Base-by-base conservation (phyloP, 75 land plant species). In the Selaginella tamariscina region DNA sequence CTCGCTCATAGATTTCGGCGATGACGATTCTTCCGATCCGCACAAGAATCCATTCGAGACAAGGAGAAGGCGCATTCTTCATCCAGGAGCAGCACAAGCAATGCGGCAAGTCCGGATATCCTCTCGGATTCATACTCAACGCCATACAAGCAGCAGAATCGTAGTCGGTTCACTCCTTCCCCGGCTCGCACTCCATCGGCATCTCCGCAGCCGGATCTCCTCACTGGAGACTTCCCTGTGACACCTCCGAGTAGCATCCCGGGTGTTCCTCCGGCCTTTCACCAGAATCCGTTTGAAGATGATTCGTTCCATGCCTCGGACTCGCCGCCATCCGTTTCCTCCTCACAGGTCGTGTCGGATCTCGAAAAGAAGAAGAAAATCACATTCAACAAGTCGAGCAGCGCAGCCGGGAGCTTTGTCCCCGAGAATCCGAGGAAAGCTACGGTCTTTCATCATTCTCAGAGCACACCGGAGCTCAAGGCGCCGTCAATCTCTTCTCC, bases 21-120 rank as follows among this genome's bases (percentile, higher is more conserved):
- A 39, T 39, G 49, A 39, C 49, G 15, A 39, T 39, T 5, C 5
- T 39, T 15, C 49, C 49, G 49, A 39, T 15, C 49, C 5, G 49
- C 15, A 5, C 49, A 15, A 5, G 49, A 15, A 39, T 39, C 49
- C 49, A 5, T 39, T 39, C 49, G 49, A 15, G 49, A 5, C 11
- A 15, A 15, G 11, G 49, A 15, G 49, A 39, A 15, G 49, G n/a
- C n/a, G n/a, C n/a, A n/a, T n/a, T n/a, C n/a, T n/a, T n/a, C n/a
- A n/a, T n/a, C n/a, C n/a, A 39, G 49, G 49, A 39, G 49, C 49
- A 15, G 49, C 49, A 39, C 49, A 39, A 39, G 49, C 49, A 39
- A 39, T 39, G 49, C 49, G 49, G 49, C 49, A 39, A n/a, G n/a
- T n/a, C n/a, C 49, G 49, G 49, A 39, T 15, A 5, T 39, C 49